Percentiles rank a stretch among this genome's conserved stretches.
These are phyloP conservation scores for Fusarium pseudoanthophilum DNA, from an alignment of 2,329 filamentous ascomycete genomes.

Conservation along the genomic window DNA sequence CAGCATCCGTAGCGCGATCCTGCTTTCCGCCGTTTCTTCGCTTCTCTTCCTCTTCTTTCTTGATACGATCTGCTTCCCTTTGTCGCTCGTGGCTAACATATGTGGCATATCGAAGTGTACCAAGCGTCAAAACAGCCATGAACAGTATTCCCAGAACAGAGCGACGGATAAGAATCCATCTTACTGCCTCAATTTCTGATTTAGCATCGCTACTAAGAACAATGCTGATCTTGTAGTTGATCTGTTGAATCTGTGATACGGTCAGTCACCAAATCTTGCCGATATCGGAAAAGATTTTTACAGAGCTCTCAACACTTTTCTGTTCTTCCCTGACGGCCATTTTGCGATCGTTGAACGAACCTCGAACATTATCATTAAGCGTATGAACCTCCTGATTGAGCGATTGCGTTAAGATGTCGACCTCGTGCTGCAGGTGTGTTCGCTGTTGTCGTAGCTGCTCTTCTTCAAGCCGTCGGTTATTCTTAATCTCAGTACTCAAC, in stretches of 20 bases:
- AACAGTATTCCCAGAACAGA: slow-evolving; percentile 73
- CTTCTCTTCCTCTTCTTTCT: slow-evolving; percentile 56
- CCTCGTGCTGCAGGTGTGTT: slow-evolving; percentile 89
- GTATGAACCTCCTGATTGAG: slow-evolving; percentile 84
- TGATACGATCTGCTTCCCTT: slow-evolving; percentile 57
- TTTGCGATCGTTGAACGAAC: slow-evolving; percentile 95
- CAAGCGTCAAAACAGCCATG: slow-evolving; percentile 71
- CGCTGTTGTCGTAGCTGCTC: slow-evolving; percentile 86
- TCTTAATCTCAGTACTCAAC: slow-evolving; percentile 85
- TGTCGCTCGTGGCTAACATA: slow-evolving; percentile 63
- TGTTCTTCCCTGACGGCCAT: slow-evolving; percentile 93
- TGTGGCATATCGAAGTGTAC: slow-evolving; percentile 68
- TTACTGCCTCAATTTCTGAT: slow-evolving; percentile 88
- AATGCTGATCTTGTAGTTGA: slow-evolving; percentile 97
- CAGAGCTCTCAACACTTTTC: slow-evolving; percentile 81
- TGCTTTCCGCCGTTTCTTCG: slow-evolving; percentile 57
- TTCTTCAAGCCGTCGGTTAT: slow-evolving; percentile 78
- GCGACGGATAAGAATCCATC: slow-evolving; percentile 81
- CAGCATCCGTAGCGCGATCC: slow-evolving; percentile 59
- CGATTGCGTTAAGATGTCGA: slow-evolving; percentile 89
- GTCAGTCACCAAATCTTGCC: slow-evolving; percentile 14
- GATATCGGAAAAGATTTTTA: slow-evolving; percentile 53
- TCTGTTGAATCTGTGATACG: slow-evolving; percentile 77
- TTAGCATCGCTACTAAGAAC: slow-evolving; percentile 89
- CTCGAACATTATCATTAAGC: slow-evolving; percentile 91